Conservation (phyloP, 73 alveolate genomes). For the Stentor roeselii region DNA sequence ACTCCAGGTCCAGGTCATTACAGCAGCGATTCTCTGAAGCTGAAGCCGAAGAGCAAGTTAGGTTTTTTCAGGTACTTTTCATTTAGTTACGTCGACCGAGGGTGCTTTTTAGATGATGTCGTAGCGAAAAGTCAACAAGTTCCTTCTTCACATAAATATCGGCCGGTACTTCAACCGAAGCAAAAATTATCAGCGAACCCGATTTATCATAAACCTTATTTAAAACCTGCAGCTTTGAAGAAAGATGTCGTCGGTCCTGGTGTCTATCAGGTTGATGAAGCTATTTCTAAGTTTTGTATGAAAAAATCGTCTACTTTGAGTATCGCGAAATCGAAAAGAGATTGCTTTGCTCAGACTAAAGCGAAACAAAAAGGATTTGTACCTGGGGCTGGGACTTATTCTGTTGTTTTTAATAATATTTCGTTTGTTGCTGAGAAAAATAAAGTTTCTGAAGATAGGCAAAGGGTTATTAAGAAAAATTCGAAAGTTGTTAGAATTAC, state of each 20-base stretch:
- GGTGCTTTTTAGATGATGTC: not conserved
- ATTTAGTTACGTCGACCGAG: not conserved
- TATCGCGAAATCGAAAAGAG: not conserved
- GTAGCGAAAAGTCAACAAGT: not conserved
- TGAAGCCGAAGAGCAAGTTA: not conserved
- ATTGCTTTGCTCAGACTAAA: not conserved
- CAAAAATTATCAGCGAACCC: not conserved
- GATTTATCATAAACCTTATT: not conserved
- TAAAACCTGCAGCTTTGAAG: not conserved
- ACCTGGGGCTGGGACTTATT: not conserved
- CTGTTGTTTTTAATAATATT: not conserved
- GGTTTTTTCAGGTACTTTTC: not conserved
- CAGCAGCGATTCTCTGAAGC: not conserved
- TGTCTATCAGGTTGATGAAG: not conserved
- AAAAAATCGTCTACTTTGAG: too few relatives aligned
- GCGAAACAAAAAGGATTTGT: not conserved
- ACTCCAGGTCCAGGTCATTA: constrained; percentile 1
- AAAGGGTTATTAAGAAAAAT: not conserved
- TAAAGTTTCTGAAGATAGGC: not conserved
- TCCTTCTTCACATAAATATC: not conserved
- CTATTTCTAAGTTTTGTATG: not conserved
- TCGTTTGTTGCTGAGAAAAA: not conserved
- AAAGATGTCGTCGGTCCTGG: not conserved
- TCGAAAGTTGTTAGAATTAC: not conserved
- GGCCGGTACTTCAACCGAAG: not conserved